Evolutionary conservation across 1,139 yeast species (phyloP).

Genomic region (Kodamaea ohmeri): DNA sequence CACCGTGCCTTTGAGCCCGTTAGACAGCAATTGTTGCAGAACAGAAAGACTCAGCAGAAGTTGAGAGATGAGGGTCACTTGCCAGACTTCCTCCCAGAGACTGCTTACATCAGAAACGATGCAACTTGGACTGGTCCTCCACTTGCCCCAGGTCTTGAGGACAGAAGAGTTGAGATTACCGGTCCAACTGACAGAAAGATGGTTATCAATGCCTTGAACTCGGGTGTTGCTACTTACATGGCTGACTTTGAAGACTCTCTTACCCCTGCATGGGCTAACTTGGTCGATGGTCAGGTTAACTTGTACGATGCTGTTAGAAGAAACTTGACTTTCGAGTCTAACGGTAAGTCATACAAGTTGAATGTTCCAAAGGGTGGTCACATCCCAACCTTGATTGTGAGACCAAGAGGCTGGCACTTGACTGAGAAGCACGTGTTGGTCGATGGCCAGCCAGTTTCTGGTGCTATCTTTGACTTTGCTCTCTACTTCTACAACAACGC

Average conservation of each 20-base stretch:
- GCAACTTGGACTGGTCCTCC: slow-evolving; percentile 78
- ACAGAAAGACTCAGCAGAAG: slow-evolving; percentile 58
- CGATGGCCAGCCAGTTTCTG: slow-evolving; percentile 74
- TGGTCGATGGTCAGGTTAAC: slow-evolving; percentile 87
- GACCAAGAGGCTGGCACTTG: slow-evolving; percentile 89
- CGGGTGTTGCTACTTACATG: slow-evolving; percentile 90
- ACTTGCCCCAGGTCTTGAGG: slow-evolving; percentile 72
- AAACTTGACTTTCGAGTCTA: slow-evolving; percentile 54
- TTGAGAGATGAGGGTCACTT: slow-evolving; percentile 64
- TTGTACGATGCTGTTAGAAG: slow-evolving; percentile 82
- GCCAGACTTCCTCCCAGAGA: slow-evolving; percentile 74
- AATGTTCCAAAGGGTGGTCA: slow-evolving; percentile 52
- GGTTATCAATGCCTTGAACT: slow-evolving; percentile 90
- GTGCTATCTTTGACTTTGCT: slow-evolving; percentile 76
- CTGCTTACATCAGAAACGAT: slow-evolving; percentile 67
- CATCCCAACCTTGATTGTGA: slow-evolving; percentile 73
- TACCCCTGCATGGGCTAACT: slow-evolving; percentile 92
- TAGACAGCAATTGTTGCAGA: slow-evolving; percentile 58
- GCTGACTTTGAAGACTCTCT: slow-evolving; percentile 93
- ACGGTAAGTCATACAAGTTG: slow-evolving; percentile 61
- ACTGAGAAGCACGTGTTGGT: slow-evolving; percentile 68
- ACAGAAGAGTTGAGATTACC: slow-evolving; percentile 80
- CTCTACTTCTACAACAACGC: slow-evolving; percentile 51
- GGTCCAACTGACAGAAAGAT: slow-evolving; percentile 91
- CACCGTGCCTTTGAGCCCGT: slow-evolving; percentile 68